Evolutionary conservation across 345 rosid species (phyloP).

Genomic region (Odontarrhena argentea): DNA sequence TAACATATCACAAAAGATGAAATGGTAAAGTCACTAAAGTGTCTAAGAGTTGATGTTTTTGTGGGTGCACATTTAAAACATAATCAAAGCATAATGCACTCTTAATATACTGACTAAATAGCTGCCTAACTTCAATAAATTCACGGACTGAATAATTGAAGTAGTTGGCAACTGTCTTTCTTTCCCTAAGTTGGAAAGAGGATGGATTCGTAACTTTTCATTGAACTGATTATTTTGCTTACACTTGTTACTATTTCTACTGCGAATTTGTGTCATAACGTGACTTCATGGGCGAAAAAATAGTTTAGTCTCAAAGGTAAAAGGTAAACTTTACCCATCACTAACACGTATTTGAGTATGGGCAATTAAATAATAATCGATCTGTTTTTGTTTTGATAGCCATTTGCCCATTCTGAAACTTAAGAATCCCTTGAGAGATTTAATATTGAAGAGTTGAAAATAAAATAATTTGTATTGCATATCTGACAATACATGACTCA

Average conservation of each 20-base stretch:
- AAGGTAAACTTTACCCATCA: conserved; percentile 18
- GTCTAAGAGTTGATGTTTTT: not conserved
- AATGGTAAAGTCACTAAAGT: not conserved
- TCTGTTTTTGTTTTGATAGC: not conserved
- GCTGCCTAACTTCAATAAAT: not conserved
- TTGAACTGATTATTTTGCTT: conserved; percentile 5
- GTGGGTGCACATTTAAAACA: not conserved
- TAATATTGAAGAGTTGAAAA: no score
- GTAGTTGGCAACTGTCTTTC: conserved; percentile 30
- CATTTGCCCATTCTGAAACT: not conserved
- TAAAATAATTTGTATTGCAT: no score
- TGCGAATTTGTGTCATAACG: conserved; percentile 23
- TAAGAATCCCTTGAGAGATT: not conserved
- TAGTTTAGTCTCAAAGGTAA: conserved; percentile 32
- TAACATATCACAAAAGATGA: conserved; percentile 5
- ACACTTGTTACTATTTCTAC: conserved; percentile 19
- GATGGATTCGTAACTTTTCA: not conserved
- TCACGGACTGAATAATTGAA: conserved; percentile 23
- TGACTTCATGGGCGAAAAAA: conserved; percentile 34
- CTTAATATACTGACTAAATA: not conserved
- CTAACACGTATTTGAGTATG: conserved; percentile 7
- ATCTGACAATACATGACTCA: no score
- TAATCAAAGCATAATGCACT: not conserved
- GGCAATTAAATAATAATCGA: not conserved
- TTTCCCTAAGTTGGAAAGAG: not conserved